Evolutionary conservation across 2,329 filamentous ascomycete species (phyloP).

Genomic region (Ascocoryne sarcoides): DNA sequence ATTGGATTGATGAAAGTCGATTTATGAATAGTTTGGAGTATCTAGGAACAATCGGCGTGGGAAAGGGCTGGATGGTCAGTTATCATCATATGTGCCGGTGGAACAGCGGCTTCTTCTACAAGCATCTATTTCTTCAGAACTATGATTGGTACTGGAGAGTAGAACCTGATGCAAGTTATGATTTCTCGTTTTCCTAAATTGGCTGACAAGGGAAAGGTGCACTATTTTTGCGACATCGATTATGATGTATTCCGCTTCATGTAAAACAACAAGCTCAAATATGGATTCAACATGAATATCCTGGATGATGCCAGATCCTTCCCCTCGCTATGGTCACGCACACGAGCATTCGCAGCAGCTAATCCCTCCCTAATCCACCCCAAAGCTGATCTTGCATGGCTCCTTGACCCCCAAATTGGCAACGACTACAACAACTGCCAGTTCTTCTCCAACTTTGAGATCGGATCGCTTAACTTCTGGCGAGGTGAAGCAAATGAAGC

Average conservation of each 20-base stretch:
- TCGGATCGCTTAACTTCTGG: conserved; percentile 86
- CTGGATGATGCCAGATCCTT: conserved; percentile 94
- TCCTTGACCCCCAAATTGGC: conserved; percentile 73
- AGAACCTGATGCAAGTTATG: conserved; percentile 45
- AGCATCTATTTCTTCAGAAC: conserved; percentile 58
- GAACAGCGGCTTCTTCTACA: conserved; percentile 77
- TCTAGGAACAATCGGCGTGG: conserved; percentile 87
- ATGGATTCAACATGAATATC: conserved; percentile 72
- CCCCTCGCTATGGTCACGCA: conserved; percentile 85
- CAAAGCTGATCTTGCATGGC: conserved; percentile 76
- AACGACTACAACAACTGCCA: conserved; percentile 94
- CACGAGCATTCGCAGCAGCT: conserved; percentile 81
- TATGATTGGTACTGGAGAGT: conserved; percentile 55
- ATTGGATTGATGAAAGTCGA: conserved; percentile 89
- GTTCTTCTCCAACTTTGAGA: conserved; percentile 99
- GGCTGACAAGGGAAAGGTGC: conserved; percentile 33
- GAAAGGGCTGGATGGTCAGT: conserved; percentile 91
- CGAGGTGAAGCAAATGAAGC: conserved; percentile 77
- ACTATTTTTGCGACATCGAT: conserved; percentile 53
- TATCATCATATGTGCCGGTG: conserved; percentile 99
- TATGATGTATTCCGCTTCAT: conserved; percentile 85
- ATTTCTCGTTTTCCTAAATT: neutral
- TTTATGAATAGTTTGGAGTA: conserved; percentile 82
- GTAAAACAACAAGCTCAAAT: conserved; percentile 74
- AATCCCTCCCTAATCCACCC: conserved; percentile 77